Evolutionary conservation across 352 stramenopile species (phyloP).

Genomic region (Phytophthora pinifolia): DNA sequence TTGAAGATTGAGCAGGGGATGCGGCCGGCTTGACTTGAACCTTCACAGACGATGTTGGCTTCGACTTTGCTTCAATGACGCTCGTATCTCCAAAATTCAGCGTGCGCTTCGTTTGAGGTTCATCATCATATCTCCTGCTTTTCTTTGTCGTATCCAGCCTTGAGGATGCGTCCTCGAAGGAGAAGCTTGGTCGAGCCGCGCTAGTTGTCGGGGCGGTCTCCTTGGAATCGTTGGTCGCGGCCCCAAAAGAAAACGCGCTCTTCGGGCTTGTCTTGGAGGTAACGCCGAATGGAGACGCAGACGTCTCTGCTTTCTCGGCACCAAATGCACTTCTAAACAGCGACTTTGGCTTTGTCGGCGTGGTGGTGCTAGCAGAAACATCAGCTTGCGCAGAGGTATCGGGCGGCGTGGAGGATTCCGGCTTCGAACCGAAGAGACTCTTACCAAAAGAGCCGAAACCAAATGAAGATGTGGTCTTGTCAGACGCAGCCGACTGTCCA

Average conservation of each 20-base stretch:
- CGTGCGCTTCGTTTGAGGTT: constrained; percentile 31
- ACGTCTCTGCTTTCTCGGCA: constrained; percentile 15
- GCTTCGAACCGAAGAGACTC: constrained; percentile 23
- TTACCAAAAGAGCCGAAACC: constrained; percentile 32
- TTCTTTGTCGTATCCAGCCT: constrained; percentile 12
- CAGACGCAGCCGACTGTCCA: constrained; percentile 16
- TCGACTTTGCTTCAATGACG: constrained; percentile 13
- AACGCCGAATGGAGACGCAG: constrained; percentile 34
- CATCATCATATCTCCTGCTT: constrained; percentile 5
- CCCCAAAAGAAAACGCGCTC: constrained; percentile 28
- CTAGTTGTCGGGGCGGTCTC: constrained; percentile 11
- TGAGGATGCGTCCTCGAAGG: constrained; percentile 27
- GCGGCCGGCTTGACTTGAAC: constrained; percentile 5
- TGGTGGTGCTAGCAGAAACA: constrained; percentile 3
- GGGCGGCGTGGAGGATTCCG: constrained; percentile 3
- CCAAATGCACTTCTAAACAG: constrained; percentile 26
- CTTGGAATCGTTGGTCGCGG: constrained; percentile 11
- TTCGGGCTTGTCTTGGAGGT: constrained; percentile 23
- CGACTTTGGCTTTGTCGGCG: constrained; percentile 16
- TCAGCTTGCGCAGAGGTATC: constrained; percentile 3
- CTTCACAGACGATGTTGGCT: constrained; percentile 8
- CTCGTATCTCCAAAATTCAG: constrained; percentile 33
- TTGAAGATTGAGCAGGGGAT: constrained; percentile 5
- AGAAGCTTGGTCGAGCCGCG: constrained; percentile 28
- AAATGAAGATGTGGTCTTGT: constrained; percentile 27